Evolutionary conservation across 306 rosid genomes (phyloP).

Genomic region (Betula pendula): DNA sequence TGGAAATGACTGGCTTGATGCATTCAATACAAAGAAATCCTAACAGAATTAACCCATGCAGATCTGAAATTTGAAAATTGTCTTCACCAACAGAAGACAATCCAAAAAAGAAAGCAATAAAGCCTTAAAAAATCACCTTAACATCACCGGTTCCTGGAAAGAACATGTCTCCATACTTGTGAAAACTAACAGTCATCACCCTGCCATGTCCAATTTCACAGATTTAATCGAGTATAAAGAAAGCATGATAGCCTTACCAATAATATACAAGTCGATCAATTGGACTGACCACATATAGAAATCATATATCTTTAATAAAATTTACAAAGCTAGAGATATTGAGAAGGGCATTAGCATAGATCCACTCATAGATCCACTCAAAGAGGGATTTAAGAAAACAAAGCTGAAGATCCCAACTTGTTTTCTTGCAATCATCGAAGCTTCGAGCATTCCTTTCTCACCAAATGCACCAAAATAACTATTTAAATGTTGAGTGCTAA

Average conservation of each 20-base stretch:
- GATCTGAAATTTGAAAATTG: neutral
- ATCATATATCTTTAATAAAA: neutral
- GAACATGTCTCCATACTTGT: constrained; percentile 93
- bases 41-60: neutral
- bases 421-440: no score
- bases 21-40: neutral
- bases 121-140: constrained; percentile 62
- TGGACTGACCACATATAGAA: neutral
- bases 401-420: no score
- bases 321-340: no score
- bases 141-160: constrained; percentile 98
- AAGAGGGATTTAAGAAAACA: no score
- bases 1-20: neutral
- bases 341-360: no score
- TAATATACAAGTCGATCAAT: neutral
- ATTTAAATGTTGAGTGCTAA: no score
- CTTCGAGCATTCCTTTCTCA: no score
- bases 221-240: constrained; percentile 30
- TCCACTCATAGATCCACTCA: no score
- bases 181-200: constrained; percentile 99
- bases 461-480: no score
- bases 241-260: constrained; percentile 3
- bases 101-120: constrained; percentile 12
- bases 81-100: neutral
- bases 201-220: constrained; percentile 51